Conservation (phyloP, 106 monocot species). For the Dendrobium officinale region DNA sequence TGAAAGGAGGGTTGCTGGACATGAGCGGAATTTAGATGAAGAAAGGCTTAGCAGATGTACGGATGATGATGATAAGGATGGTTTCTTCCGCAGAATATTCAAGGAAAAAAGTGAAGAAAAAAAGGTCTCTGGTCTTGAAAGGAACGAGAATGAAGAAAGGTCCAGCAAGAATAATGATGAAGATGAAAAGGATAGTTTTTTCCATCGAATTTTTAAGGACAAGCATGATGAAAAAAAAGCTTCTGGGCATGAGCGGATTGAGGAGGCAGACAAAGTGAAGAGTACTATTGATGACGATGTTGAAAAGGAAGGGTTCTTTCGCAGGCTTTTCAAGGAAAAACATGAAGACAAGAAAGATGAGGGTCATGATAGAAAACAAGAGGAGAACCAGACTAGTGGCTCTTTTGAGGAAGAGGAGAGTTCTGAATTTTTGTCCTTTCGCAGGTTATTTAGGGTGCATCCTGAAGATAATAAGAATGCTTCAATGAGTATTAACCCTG, state of each 20-base stretch:
- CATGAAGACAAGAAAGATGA: constrained; percentile 62
- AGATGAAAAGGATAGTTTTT: constrained; percentile 67
- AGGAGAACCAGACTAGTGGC: constrained; percentile 24
- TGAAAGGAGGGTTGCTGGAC: constrained; percentile 23
- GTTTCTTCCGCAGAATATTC: constrained; percentile 50
- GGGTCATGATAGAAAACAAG: constrained; percentile 31
- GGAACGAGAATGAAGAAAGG: constrained; percentile 27
- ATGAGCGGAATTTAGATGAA: constrained; percentile 40
- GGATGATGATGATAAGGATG: constrained; percentile 50
- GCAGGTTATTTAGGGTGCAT: constrained; percentile 84
- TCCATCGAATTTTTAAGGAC: constrained; percentile 79
- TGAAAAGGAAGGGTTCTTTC: constrained; percentile 74
- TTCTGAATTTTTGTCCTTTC: constrained; percentile 77
- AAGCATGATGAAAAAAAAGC: constrained; percentile 53
- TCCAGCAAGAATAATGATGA: constrained; percentile 33
- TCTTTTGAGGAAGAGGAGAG: constrained; percentile 69
- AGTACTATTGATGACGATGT: constrained; percentile 39
- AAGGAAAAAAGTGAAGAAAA: constrained; percentile 62
- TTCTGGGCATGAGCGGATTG: constrained; percentile 33
- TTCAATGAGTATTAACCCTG: constrained; percentile 35
- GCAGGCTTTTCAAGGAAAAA: constrained; percentile 82
- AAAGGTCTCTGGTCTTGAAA: constrained; percentile 21
- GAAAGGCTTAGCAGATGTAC: constrained; percentile 24
- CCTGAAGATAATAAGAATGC: constrained; percentile 61
- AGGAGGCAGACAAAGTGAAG: constrained; percentile 29